phyloP scores from a whole-genome alignment of 768 basidiomycete species.

The Paxillus ammoniavirescens region DNA sequence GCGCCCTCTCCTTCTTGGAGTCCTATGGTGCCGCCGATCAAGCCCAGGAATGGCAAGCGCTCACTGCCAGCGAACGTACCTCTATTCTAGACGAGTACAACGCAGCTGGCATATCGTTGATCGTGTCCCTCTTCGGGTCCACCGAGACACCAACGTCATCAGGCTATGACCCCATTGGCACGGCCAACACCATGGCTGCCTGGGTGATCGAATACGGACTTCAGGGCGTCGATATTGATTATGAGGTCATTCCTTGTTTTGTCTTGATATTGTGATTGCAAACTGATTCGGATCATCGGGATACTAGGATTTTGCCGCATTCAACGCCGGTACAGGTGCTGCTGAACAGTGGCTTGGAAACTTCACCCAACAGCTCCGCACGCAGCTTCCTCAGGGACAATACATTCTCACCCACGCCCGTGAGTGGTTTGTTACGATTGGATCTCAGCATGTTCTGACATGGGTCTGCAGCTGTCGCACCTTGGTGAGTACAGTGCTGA shows the following conservation, averaged over 20 bases:
- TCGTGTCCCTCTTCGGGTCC: constrained; percentile 56
- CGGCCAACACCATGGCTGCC: constrained; percentile 43
- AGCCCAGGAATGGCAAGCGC: constrained; percentile 43
- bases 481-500: constrained; percentile 27
- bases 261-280: not conserved
- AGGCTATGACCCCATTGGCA: constrained; percentile 36
- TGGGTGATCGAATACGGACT: constrained; percentile 48
- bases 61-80: constrained; percentile 38
- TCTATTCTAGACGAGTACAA: constrained; percentile 46
- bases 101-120: constrained; percentile 54
- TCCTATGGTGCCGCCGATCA: constrained; percentile 42
- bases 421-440: constrained; percentile 12
- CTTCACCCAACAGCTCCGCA: constrained; percentile 34
- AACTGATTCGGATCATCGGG: not conserved
- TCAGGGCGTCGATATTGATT: constrained; percentile 56
- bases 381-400: constrained; percentile 29
- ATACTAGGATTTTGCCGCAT: constrained; percentile 30
- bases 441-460: not conserved
- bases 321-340: constrained; percentile 34
- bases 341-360: constrained; percentile 35
- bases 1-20: constrained; percentile 43
- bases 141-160: constrained; percentile 40
- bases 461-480: constrained; percentile 33
- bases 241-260: constrained; percentile 32
- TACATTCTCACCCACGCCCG: constrained; percentile 38